These are phyloP conservation scores for Clavispora asparagi DNA, from an alignment of 805 yeast genomes.

Conservation along the genomic window DNA sequence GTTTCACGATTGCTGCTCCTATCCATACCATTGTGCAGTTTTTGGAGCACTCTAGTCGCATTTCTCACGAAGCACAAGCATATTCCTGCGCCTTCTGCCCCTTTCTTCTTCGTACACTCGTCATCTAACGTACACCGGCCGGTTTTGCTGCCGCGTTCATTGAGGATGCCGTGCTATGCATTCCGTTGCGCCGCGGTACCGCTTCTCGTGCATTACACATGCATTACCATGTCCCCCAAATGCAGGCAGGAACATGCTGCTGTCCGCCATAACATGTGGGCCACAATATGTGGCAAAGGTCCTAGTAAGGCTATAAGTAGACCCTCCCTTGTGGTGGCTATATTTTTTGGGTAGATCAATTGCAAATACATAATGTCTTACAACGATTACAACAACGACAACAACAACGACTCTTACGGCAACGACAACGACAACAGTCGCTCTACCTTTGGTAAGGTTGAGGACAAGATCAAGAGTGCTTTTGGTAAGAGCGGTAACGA, in stretches of 20 bases:
- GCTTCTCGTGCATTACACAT: not conserved
- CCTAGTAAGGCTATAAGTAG: not conserved
- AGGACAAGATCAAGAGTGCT: constrained; percentile 10
- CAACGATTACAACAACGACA: constrained; percentile 19
- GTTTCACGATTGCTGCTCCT: not conserved
- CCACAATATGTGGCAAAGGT: not conserved
- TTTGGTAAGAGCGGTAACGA: constrained; percentile 9
- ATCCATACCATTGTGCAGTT: not conserved
- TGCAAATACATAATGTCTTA: constrained; percentile 4
- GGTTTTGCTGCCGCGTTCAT: not conserved
- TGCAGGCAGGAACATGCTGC: not conserved
- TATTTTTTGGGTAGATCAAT: not conserved
- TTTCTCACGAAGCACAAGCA: not conserved
- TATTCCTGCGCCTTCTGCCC: not conserved
- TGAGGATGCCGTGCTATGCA: not conserved
- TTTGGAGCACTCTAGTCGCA: not conserved
- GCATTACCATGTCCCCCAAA: not conserved
- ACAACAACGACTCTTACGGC: constrained; percentile 6
- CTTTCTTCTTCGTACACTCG: not conserved
- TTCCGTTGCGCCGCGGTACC: not conserved
- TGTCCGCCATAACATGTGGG: not conserved
- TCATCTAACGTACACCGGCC: not conserved
- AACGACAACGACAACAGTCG: constrained; percentile 9
- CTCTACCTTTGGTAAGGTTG: constrained; percentile 3
- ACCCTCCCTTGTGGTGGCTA: not conserved